Conservation (phyloP, 805 yeast species). For the Clavispora santaluciae region DNA sequence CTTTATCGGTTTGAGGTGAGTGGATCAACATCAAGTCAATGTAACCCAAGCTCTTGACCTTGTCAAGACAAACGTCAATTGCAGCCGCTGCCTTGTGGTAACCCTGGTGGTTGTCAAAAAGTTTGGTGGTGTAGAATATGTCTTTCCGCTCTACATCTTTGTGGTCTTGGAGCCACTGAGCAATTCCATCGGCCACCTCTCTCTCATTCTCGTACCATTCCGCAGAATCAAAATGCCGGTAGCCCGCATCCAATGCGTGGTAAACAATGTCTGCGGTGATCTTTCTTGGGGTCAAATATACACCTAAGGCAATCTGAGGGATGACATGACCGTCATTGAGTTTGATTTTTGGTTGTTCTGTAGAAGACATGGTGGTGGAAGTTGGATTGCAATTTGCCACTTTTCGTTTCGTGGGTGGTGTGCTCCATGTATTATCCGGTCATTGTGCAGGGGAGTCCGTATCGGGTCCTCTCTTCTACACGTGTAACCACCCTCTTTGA, state of each 20-base stretch:
- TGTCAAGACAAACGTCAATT: slow-evolving; percentile 52
- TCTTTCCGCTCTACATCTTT: slow-evolving; percentile 52
- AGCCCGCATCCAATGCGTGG: slow-evolving; percentile 46
- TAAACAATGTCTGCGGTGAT: slow-evolving; percentile 46
- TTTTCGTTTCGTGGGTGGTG: too few relatives aligned
- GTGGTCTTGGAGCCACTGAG: slow-evolving; percentile 5
- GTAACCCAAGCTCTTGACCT: slow-evolving; percentile 51
- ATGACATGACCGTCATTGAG: slow-evolving; percentile 12
- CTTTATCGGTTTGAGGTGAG: slow-evolving; percentile 35
- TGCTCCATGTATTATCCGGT: too few relatives aligned
- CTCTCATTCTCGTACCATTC: slow-evolving; percentile 13
- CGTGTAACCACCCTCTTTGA: too few relatives aligned
- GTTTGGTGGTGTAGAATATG: slow-evolving; percentile 66
- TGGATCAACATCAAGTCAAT: slow-evolving; percentile 70
- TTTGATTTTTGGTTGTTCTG: slow-evolving; percentile 8
- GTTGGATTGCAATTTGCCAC: too few relatives aligned
- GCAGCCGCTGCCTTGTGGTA: slow-evolving; percentile 40
- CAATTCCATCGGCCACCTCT: slow-evolving; percentile 13
- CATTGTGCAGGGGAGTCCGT: too few relatives aligned
- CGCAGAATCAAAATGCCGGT: slow-evolving; percentile 16
- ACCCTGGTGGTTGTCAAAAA: slow-evolving; percentile 53
- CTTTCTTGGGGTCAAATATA: slow-evolving; percentile 48
- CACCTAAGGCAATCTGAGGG: slow-evolving; percentile 22
- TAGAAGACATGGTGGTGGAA: not conserved
- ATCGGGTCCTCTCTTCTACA: too few relatives aligned